phyloP scores from a whole-genome alignment of 768 basidiomycete species.

The Lactifluus hygrophoroides region DNA sequence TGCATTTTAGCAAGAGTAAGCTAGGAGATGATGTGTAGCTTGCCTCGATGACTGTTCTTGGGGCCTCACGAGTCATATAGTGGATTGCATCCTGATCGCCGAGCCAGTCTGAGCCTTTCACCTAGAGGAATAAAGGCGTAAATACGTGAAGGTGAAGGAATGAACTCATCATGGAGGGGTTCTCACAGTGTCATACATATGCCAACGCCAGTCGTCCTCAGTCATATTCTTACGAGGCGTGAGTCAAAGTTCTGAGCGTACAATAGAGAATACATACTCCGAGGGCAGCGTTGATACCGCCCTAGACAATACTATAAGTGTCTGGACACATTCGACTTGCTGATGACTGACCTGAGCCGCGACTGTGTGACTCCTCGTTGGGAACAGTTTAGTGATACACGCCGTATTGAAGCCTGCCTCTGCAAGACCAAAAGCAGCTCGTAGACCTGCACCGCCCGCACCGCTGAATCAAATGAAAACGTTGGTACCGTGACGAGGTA shows the following conservation, averaged over 20 bases:
- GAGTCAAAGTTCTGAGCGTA: background rate
- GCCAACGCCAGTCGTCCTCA: constrained; percentile 99
- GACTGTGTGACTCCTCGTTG: constrained; percentile 96
- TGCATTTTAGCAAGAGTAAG: background rate
- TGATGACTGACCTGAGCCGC: constrained; percentile 72
- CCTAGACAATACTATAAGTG: constrained; percentile 35
- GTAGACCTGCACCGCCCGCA: constrained; percentile 95
- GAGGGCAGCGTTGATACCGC: constrained; percentile 96
- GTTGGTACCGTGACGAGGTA: background rate
- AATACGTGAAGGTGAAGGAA: background rate
- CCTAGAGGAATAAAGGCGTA: constrained; percentile 36
- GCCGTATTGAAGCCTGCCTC: constrained; percentile 98
- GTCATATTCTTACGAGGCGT: constrained; percentile 75
- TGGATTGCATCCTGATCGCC: constrained; percentile 99
- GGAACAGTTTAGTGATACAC: constrained; percentile 98
- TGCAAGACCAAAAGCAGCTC: constrained; percentile 96
- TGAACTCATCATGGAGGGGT: background rate
- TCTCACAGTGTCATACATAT: constrained; percentile 91
- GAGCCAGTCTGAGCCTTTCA: constrained; percentile 99
- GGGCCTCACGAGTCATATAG: constrained; percentile 99
- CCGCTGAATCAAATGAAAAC: constrained; percentile 45
- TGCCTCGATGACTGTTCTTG: constrained; percentile 87
- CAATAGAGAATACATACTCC: constrained; percentile 48
- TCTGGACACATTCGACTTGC: background rate
- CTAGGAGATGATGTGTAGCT: constrained; percentile 4